Evolutionary conservation across 2,329 filamentous ascomycete species (phyloP), one percentile per base, ranked within the genome.

Genomic region (Diaporthe citriasiana): DNA sequence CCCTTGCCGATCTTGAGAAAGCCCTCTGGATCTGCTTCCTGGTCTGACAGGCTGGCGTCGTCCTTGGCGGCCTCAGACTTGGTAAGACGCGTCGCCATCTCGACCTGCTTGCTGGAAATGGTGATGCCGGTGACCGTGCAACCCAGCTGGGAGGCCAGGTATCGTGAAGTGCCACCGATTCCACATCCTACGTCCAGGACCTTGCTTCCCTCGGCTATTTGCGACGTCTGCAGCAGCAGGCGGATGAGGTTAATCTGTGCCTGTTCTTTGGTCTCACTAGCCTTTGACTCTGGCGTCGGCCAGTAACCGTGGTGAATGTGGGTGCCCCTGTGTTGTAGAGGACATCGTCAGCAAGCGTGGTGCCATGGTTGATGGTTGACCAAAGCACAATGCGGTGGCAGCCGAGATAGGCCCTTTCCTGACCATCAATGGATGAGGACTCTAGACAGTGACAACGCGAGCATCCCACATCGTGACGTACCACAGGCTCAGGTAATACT

Each of bases 291-390:
- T 65, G 79, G 78, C 3, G 85, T 84, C 33, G 87, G 84, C 84
- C 89, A 92, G 79, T 91, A 90, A 71, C 89, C 89, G 76, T 92
- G 89, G 78, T 91, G 90, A 78, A 91, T 91, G 77, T 91, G 89
- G 78, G 91, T 89, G 71, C 89, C 89, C 89, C 89, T 90, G 50
- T 57, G 22, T 35, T 27, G 45, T 53, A 51, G 63, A 68, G 45
- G 33, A 47, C 33, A 53, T 68, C 45, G 63, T 68, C 15, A 68
- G 63, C 33, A 40, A 53, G 33, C 22, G 45, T n/a, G n/a, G 63
- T 38, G 47, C n/a, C 47, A 27, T 40, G 33, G 33, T 19, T 19
- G 33, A 27, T 40, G 33, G 33, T 19, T 19, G 33, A 22, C 33
- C 47, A 30, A 47, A 27, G 63, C 33, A 53, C 63, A 40, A 22